phyloP scores from a whole-genome alignment of 257 asterid species.

The Solanum ossicruentum region DNA sequence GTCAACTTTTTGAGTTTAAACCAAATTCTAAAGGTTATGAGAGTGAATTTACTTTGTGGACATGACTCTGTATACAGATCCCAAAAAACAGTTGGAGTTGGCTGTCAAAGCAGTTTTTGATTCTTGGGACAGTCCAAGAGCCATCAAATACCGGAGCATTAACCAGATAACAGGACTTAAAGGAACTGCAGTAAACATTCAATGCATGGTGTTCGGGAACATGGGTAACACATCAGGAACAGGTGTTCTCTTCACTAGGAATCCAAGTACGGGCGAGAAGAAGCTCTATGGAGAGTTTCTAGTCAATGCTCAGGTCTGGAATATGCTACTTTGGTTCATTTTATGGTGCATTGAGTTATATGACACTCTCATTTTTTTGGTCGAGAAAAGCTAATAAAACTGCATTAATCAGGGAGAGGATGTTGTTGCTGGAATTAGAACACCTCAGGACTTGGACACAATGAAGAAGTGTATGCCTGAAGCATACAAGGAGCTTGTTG shows the following conservation, averaged over 20 bases:
- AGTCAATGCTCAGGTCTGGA: slow-evolving; percentile 80
- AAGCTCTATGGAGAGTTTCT: slow-evolving; percentile 94
- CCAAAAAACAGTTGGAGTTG: slow-evolving; percentile 73
- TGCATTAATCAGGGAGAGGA: slow-evolving; percentile 68
- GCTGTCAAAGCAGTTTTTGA: slow-evolving; percentile 83
- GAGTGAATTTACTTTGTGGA: background rate
- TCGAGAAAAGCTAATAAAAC: background rate
- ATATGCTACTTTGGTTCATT: background rate
- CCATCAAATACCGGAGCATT: slow-evolving; percentile 67
- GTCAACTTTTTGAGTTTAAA: background rate
- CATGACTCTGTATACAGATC: slow-evolving; percentile 31
- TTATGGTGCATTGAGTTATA: background rate
- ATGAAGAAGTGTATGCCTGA: slow-evolving; percentile 80
- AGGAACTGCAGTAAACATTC: slow-evolving; percentile 96
- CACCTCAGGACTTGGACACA: slow-evolving; percentile 74
- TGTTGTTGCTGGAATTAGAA: slow-evolving; percentile 94
- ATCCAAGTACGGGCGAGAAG: slow-evolving; percentile 90
- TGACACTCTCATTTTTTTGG: background rate
- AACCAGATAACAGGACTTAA: slow-evolving; percentile 78
- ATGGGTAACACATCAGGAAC: slow-evolving; percentile 98
- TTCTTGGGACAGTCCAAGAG: slow-evolving; percentile 97
- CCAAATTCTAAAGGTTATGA: background rate
- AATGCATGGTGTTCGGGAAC: slow-evolving; percentile 97
- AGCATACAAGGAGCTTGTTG: slow-evolving; percentile 74
- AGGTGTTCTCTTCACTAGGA: slow-evolving; percentile 91